Base-by-base conservation (phyloP, 352 stramenopile genomes). In the Phytopythium vexans region DNA sequence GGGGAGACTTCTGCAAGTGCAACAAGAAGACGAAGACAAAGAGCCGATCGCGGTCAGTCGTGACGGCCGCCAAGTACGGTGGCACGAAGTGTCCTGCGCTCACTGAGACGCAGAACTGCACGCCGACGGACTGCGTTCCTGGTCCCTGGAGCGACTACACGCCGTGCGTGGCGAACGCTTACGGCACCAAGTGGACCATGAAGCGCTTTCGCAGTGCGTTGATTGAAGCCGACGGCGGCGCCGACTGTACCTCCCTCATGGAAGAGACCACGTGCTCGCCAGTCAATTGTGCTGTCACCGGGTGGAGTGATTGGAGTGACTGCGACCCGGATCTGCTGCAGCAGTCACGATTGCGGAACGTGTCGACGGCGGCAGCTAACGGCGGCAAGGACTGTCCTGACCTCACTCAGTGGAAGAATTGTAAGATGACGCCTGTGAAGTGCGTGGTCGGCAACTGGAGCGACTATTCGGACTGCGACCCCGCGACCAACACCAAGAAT, bases 371-470 rank as follows among this genome's bases (percentile, higher is more conserved):
- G 0, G n/a, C 66, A 0, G 45, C 68, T 41, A 71, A 75, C 42
- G 70, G 66, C 8, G 72, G 72, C 15, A 68, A 58, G n/a, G 48
- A 52, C 3, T 82, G 74, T 15, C 60, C 74, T 0, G 52, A 59
- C 3, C 55, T 89, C 1, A 51, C 71, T 31, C 43, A 72, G 1
- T 67, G 44, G 9, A 54, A 72, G 33, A 2, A 47, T 8, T 88
- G 77, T 49, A 68, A 54, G 33, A 66, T 76, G 2, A 66, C 59
- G 14, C 58, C 62, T 0, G 65, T 86, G 11, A 49, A 86, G 62
- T 91, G 80, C 40, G 62, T 66, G n/a, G 68, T 86, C 2, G 49
- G 77, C 0, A 46, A 61, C 0, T 90, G 80, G 77, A 74, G 60
- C 12, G 56, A 72, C 4, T 90, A 64, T 44, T 62, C 57, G 1